These are phyloP conservation scores for Stentor roeselii DNA, from an alignment of 73 alveolate species.

Conservation along the genomic window DNA sequence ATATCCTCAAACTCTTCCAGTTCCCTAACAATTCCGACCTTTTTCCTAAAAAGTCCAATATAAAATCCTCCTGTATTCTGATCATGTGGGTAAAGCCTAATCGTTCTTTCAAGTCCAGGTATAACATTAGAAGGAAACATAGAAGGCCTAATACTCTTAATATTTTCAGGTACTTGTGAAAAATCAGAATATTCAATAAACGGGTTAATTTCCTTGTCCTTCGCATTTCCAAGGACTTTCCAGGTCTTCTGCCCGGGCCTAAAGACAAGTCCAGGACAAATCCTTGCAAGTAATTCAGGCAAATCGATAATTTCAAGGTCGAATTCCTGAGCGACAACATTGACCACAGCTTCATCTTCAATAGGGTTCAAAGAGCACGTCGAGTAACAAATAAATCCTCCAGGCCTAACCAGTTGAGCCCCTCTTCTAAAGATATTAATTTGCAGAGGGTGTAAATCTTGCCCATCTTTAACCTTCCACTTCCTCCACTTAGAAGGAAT, in stretches of 20 bases:
- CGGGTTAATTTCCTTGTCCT: slow-evolving; percentile 34
- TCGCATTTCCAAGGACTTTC: slow-evolving; percentile 69
- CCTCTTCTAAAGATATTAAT: slow-evolving; percentile 85
- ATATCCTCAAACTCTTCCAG: too few relatives aligned
- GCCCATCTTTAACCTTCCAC: slow-evolving; percentile 93
- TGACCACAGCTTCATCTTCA: slow-evolving; percentile 97
- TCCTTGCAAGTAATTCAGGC: slow-evolving; percentile 47
- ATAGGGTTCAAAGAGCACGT: slow-evolving; percentile 99
- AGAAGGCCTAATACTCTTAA: slow-evolving; percentile 11
- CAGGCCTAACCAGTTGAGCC: slow-evolving; percentile 78
- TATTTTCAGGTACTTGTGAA: not conserved
- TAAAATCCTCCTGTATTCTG: slow-evolving; percentile 95
- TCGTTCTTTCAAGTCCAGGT: slow-evolving; percentile 60
- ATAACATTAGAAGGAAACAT: not conserved
- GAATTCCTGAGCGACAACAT: slow-evolving; percentile 67
- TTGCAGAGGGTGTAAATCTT: slow-evolving; percentile 87
- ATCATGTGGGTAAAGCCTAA: slow-evolving; percentile 95
- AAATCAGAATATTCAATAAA: not conserved
- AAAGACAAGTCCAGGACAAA: slow-evolving; percentile 60
- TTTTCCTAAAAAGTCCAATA: slow-evolving; percentile 79
- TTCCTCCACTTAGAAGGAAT: slow-evolving; percentile 94
- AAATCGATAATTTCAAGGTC: slow-evolving; percentile 76
- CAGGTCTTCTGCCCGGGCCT: slow-evolving; percentile 83
- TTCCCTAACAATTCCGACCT: slow-evolving; percentile 46
- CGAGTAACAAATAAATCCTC: slow-evolving; percentile 94